phyloP scores from a whole-genome alignment of 768 basidiomycete genomes.

The Amanita thiersii region DNA sequence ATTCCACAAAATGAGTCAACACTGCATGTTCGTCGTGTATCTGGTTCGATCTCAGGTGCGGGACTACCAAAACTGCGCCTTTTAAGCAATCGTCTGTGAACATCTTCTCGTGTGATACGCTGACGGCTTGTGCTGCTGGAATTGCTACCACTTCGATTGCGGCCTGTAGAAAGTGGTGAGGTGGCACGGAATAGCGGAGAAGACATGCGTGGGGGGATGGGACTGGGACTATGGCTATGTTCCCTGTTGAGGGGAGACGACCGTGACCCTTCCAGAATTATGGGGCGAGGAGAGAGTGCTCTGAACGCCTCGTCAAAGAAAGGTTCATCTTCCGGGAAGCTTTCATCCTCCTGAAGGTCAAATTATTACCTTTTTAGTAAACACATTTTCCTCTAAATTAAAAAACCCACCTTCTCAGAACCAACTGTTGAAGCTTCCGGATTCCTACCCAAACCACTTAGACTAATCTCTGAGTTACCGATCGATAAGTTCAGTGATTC shows the following conservation, averaged over 20 bases:
- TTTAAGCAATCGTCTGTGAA: constrained; percentile 39
- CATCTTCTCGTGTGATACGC: constrained; percentile 46
- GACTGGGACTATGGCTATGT: constrained; percentile 4
- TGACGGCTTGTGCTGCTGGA: constrained; percentile 21
- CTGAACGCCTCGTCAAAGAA: constrained; percentile 1
- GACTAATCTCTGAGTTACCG: constrained; percentile 19
- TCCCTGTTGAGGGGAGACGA: constrained; percentile 6
- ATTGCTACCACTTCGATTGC: constrained; percentile 5
- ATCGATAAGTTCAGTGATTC: constrained; percentile 14
- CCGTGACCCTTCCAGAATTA: not conserved
- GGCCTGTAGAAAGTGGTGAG: constrained; percentile 2
- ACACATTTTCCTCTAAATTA: not conserved
- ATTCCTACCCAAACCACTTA: constrained; percentile 8
- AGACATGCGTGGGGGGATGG: constrained; percentile 1
- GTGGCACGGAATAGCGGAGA: constrained; percentile 3
- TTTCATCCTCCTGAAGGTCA: not conserved
- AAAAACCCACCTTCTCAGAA: constrained; percentile 4
- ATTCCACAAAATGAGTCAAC: not conserved
- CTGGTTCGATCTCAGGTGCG: constrained; percentile 15
- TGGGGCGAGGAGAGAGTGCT: constrained; percentile 3
- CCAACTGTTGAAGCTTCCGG: constrained; percentile 9
- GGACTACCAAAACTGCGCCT: constrained; percentile 38
- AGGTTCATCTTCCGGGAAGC: not conserved
- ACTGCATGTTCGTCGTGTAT: not conserved
- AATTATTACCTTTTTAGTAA: not conserved